Percentiles rank a stretch among this genome's conserved stretches.
phyloP scores from a whole-genome alignment of 352 stramenopile genomes.

The Phytopythium cucurbitacearum region DNA sequence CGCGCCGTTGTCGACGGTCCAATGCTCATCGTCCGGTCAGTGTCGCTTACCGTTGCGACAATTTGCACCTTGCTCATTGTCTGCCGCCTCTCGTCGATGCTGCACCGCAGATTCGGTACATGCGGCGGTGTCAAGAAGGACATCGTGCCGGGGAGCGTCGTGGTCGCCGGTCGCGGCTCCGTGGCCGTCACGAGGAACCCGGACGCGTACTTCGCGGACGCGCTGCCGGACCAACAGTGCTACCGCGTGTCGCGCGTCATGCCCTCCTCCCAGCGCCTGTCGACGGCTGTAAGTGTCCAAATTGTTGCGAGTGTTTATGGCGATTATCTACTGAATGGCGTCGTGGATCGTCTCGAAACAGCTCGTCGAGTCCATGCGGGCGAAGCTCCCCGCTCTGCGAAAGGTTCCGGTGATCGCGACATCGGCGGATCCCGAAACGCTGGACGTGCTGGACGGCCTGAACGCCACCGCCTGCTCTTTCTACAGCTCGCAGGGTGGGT shows the following conservation, averaged over 20 bases:
- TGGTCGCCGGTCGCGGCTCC: constrained; percentile 45
- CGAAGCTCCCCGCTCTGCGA: constrained; percentile 15
- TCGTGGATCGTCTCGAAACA: constrained; percentile 2
- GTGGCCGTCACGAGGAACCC: constrained; percentile 39
- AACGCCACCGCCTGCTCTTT: constrained; percentile 65
- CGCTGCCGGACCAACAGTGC: constrained; percentile 8
- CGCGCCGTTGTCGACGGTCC: constrained; percentile 37
- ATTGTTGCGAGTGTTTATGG: not conserved
- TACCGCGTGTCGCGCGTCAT: constrained; percentile 36
- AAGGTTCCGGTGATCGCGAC: constrained; percentile 8
- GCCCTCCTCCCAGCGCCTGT: constrained; percentile 22
- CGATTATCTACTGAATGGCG: not conserved
- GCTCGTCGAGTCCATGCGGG: constrained; percentile 23
- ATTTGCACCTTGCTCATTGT: too few relatives aligned
- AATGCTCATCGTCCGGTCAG: constrained; percentile 51
- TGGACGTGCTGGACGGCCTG: constrained; percentile 34
- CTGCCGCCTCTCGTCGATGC: not conserved
- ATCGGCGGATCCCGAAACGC: constrained; percentile 11
- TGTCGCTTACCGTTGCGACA: not conserved
- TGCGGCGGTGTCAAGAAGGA: constrained; percentile 40
- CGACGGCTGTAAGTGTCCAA: constrained; percentile 14
- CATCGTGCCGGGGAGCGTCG: constrained; percentile 39
- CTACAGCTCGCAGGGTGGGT: constrained; percentile 63
- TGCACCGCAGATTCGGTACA: constrained; percentile 35
- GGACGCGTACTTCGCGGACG: constrained; percentile 44